Percentiles rank a stretch among this genome's conserved stretches.
Evolutionary conservation across 176 grass and related monocot genomes (phyloP).

Genomic region (Musa troglodytarum): DNA sequence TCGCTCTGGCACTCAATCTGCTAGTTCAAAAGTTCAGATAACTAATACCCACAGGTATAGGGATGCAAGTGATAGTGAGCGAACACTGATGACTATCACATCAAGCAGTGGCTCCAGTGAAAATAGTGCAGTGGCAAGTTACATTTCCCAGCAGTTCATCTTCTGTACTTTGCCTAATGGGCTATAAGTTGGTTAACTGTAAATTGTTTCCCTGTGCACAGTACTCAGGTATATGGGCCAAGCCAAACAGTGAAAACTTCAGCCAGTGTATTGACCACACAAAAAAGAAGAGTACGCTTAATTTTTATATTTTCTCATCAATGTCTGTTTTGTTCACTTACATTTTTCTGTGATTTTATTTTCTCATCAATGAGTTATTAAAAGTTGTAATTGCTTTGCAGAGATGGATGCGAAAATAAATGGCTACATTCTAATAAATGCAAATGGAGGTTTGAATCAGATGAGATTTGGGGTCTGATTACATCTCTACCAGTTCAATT

Average conservation of each 20-base stretch:
- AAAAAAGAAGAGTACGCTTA: constrained; percentile 72
- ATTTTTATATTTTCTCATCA: constrained; percentile 2
- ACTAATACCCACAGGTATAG: constrained; percentile 23
- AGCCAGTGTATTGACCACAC: constrained; percentile 71
- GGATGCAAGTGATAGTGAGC: constrained; percentile 55
- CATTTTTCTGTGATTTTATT: constrained; percentile 15
- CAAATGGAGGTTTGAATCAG: constrained; percentile 98
- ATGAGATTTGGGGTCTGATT: constrained; percentile 98
- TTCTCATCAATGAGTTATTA: constrained; percentile 11
- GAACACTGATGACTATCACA: constrained; percentile 53
- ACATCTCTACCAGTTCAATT: constrained; percentile 29
- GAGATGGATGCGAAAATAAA: constrained; percentile 61
- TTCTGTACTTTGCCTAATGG: constrained; percentile 11
- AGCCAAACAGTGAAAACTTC: constrained; percentile 64
- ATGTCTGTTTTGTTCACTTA: background rate
- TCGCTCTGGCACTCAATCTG: constrained; percentile 41
- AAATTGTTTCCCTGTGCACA: constrained; percentile 36
- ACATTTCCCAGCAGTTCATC: constrained; percentile 12
- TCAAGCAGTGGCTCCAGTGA: constrained; percentile 36
- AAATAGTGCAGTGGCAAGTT: constrained; percentile 57
- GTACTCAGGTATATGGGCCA: constrained; percentile 60
- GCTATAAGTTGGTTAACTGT: constrained; percentile 4
- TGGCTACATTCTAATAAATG: constrained; percentile 95
- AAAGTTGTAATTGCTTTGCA: constrained; percentile 31
- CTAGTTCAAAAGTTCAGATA: constrained; percentile 28